Evolutionary conservation across 371 early-diverging fungal genomes (phyloP).

Genomic region (Mucor circinelloides): DNA sequence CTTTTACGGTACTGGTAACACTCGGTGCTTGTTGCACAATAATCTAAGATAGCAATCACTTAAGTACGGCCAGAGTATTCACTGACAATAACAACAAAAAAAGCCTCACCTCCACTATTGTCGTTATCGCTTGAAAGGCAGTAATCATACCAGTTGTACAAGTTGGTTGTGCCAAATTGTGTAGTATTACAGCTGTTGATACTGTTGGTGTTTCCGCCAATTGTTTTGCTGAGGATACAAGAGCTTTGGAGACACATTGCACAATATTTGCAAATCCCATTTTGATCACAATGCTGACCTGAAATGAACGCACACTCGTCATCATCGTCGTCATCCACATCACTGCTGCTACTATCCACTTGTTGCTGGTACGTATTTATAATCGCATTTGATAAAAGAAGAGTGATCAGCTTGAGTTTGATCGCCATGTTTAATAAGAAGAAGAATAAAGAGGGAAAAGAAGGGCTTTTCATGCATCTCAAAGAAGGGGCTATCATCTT

Average conservation of each 20-base stretch:
- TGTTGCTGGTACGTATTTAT: not conserved
- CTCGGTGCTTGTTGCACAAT: slow-evolving; percentile 45
- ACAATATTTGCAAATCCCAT: slow-evolving; percentile 50
- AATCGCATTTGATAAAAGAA: not conserved
- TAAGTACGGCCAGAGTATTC: not conserved
- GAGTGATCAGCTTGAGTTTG: not conserved
- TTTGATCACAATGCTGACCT: slow-evolving; percentile 35
- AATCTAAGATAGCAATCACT: slow-evolving; percentile 13
- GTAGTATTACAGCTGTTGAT: slow-evolving; percentile 29
- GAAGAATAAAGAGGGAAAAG: slow-evolving; percentile 9
- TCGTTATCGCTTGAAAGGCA: slow-evolving; percentile 45
- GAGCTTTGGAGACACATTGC: slow-evolving; percentile 49
- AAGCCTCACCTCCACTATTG: slow-evolving; percentile 28
- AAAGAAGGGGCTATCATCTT: not conserved
- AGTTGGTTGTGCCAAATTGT: slow-evolving; percentile 27
- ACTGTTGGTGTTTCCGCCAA: slow-evolving; percentile 2
- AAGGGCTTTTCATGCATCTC: not conserved
- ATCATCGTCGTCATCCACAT: slow-evolving; percentile 25
- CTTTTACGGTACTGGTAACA: slow-evolving; percentile 45
- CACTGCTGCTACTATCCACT: not conserved
- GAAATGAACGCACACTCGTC: slow-evolving; percentile 39
- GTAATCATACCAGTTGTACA: slow-evolving; percentile 44
- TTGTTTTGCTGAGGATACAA: slow-evolving; percentile 36
- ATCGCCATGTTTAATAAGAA: not conserved
- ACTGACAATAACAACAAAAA: not conserved